Conservation (phyloP, 495 filamentous ascomycete genomes). For the Tuber melanosporum region DNA sequence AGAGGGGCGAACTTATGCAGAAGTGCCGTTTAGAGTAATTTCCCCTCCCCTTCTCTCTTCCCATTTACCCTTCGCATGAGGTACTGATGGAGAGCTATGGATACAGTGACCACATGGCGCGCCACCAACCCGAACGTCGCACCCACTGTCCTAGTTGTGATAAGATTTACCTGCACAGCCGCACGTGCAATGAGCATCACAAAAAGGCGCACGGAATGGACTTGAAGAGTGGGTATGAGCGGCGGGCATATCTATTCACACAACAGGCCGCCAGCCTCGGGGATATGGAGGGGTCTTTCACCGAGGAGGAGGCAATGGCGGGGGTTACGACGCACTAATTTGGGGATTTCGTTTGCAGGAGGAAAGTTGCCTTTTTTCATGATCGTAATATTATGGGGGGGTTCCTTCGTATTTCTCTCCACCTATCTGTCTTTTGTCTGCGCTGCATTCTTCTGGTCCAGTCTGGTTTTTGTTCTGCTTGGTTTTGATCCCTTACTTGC, state of each 20-base stretch:
- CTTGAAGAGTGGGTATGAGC: background rate
- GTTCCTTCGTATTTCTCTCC: background rate
- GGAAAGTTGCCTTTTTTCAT: background rate
- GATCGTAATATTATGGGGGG: background rate
- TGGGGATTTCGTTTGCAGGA: background rate
- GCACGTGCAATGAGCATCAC: background rate
- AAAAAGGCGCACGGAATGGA: background rate
- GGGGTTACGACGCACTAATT: background rate
- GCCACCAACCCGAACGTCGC: background rate
- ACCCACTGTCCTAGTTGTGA: background rate
- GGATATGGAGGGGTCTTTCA: background rate
- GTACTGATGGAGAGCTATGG: background rate
- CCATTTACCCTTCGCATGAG: background rate
- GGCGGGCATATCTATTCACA: background rate
- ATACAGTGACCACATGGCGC: background rate
- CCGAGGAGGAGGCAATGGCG: background rate
- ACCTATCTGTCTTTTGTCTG: background rate
- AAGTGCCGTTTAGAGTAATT: background rate
- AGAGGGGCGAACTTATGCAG: background rate
- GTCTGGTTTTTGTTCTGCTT: background rate
- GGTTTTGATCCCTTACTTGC: background rate
- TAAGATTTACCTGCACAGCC: background rate
- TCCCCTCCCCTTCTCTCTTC: background rate
- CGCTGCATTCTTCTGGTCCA: background rate
- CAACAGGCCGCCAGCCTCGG: background rate